Evolutionary conservation across 176 grass and related monocot species (phyloP).

Genomic region (Oryza rufipogon): DNA sequence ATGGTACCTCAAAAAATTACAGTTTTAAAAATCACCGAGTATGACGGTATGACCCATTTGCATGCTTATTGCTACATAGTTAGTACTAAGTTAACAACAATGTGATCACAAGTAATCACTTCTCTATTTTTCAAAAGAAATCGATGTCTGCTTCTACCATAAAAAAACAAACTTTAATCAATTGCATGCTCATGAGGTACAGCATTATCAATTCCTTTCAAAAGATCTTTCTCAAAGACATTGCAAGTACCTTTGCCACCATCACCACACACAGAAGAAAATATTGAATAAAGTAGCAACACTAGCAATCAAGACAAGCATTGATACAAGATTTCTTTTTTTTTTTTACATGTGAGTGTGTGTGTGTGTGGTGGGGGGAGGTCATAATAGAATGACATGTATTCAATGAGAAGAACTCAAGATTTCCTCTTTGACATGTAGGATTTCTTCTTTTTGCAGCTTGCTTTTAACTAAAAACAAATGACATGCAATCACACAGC

Average conservation of each 20-base stretch:
- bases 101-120: conserved; percentile 12
- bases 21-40: conserved; percentile 8
- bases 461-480: conserved; percentile 10
- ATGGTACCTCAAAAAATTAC: background rate
- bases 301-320: conserved; percentile 12
- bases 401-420: conserved; percentile 6
- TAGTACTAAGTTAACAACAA: background rate
- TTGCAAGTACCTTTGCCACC: background rate
- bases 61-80: conserved; percentile 19
- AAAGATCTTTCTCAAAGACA: background rate
- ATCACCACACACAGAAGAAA: background rate
- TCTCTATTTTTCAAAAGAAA: background rate
- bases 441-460: background rate
- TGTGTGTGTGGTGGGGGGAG: background rate
- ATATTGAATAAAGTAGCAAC: background rate
- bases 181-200: background rate
- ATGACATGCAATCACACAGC: background rate
- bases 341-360: background rate
- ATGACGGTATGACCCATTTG: background rate
- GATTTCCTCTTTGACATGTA: background rate
- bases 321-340: background rate
- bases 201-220: conserved; percentile 1
- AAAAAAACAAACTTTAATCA: background rate
- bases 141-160: conserved; percentile 12
- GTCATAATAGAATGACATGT: conserved; percentile 21